A percentile compares a stretch with the other conserved stretches of the same genome.
Conservation (phyloP, 202 grass and related monocot genomes). For the Digitaria exilis region DNA sequence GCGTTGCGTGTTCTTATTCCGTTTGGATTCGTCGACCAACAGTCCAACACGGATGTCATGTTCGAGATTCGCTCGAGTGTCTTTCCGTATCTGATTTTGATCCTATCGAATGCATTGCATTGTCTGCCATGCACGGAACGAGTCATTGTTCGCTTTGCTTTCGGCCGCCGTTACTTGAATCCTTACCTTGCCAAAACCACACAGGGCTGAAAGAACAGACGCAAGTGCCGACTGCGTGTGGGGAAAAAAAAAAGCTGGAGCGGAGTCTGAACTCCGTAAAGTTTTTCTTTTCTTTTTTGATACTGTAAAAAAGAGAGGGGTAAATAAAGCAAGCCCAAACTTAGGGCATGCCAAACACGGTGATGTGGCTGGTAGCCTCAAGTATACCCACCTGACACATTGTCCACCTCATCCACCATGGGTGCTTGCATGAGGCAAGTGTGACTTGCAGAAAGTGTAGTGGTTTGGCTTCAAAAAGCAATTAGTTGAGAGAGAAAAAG, state of each 20-base stretch:
- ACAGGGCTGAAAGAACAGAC: not conserved
- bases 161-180: not conserved
- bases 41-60: not conserved
- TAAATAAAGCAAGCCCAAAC: not conserved
- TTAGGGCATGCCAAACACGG: too few relatives aligned
- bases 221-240: not conserved
- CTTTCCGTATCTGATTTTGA: not conserved
- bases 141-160: not conserved
- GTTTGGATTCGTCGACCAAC: not conserved
- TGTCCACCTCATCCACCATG: too few relatives aligned
- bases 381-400: too few relatives aligned
- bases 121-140: not conserved
- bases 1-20: not conserved
- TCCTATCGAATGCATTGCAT: not conserved
- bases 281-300: not conserved
- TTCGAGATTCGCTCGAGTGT: not conserved
- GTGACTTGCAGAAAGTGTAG: too few relatives aligned
- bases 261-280: not conserved
- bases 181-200: not conserved
- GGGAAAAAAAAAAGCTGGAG: not conserved
- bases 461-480: too few relatives aligned
- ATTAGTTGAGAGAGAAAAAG: too few relatives aligned
- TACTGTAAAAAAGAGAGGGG: not conserved
- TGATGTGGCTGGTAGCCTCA: too few relatives aligned
- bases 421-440: too few relatives aligned